Evolutionary conservation across 257 asterid species (phyloP), one percentile per base, ranked within the genome.

Genomic region (Marsdenia floribunda): DNA sequence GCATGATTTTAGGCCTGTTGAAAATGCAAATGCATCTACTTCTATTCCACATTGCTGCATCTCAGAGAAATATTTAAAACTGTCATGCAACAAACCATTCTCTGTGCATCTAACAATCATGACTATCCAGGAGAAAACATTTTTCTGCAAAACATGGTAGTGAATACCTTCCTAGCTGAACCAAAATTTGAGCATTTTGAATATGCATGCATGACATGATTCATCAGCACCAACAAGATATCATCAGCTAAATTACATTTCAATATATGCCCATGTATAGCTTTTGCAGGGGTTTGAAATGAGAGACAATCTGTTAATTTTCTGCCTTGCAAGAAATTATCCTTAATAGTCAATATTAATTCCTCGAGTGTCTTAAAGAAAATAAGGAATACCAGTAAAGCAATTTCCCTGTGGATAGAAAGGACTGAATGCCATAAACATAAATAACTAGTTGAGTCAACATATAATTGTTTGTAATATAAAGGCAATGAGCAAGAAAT

Each of bases 41-140:
- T 71, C 49, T 79, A 76, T 73, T 55, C 88, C 90, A 47, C 61
- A 59, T 63, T 77, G 71, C 73, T 75, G 75, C 92, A 86, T 84
- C 79, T 77, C 60, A 72, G 40, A 70, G 76, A 82, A 88, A 64
- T 75, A 82, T 13, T 54, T 68, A 24, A 75, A 70, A 75, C 88
- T 87, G 19, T 85, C 86, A 33, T 11, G 53, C 66, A 75, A 80
- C 18, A 68, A 29, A 12, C 54, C 78, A 60, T 77, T 86, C 63
- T 85, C 80, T 77, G 82, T 80, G 50, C 82, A 82, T 59, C 87
- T 88, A 14, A 21, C 75, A 57, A 87, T 84, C 88, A 87, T 82
- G 80, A 76, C 86, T 75, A 86, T 87, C 90, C 92, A 85, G 38
- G 88, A 85, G 78, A 84, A 87, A 40, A 78, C 84, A 68, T 84